Conservation (phyloP, 208 protist genomes). For the Acanthamoeba sp. region DNA sequence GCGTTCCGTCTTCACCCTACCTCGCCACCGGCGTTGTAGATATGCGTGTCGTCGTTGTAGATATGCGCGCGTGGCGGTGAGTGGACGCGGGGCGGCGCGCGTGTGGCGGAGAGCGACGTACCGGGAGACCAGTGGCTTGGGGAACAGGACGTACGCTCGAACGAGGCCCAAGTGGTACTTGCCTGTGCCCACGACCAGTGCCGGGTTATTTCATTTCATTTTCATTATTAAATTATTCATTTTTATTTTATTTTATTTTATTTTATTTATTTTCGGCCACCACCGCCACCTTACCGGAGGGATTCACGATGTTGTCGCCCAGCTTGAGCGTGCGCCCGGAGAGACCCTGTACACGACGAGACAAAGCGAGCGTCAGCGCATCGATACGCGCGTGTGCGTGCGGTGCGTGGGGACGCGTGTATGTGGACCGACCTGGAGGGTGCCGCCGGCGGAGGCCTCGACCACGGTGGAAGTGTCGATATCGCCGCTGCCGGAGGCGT, state of each 20-base stretch:
- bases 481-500: conserved; percentile 85
- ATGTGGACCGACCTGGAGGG: background rate
- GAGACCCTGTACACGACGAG: conserved; percentile 33
- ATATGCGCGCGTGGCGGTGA: too few species aligned
- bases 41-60: background rate
- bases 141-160: conserved; percentile 75
- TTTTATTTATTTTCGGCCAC: too few species aligned
- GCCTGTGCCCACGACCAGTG: too few species aligned
- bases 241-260: too few species aligned
- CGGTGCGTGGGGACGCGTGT: background rate
- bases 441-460: conserved; percentile 26
- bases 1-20: conserved; percentile 80
- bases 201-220: too few species aligned
- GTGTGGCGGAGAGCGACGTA: background rate
- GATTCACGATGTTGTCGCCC: conserved; percentile 68
- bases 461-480: conserved; percentile 81
- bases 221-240: too few species aligned
- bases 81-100: too few species aligned
- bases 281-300: conserved; percentile 75
- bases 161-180: conserved; percentile 78
- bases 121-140: conserved; percentile 38
- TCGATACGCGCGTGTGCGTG: too few species aligned
- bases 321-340: conserved; percentile 75
- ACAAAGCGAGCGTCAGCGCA: background rate
- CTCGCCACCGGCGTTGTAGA: background rate